Evolutionary conservation across 2,329 filamentous ascomycete genomes (phyloP).

Genomic region (Nothophoma quercina): DNA sequence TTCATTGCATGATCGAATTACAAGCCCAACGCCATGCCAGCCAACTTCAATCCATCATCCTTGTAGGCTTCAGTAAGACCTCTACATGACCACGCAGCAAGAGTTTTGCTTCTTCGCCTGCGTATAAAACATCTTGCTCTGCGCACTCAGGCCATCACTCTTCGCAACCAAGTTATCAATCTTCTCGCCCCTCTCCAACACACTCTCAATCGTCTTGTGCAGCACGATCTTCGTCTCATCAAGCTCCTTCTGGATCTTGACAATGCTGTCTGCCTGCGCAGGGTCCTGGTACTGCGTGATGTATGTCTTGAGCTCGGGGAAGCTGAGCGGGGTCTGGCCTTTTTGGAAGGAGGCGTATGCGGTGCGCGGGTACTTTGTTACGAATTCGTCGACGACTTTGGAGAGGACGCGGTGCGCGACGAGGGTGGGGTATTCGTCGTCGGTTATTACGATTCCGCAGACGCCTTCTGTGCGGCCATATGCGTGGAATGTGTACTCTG

Average conservation of each 20-base stretch:
- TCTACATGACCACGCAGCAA: constrained; percentile 64
- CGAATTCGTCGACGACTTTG: constrained; percentile 88
- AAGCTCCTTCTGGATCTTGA: constrained; percentile 95
- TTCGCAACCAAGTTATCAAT: constrained; percentile 93
- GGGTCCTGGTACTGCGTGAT: constrained; percentile 84
- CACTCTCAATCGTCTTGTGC: constrained; percentile 94
- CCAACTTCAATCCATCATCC: not conserved
- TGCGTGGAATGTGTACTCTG: constrained; percentile 68
- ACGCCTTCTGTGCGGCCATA: constrained; percentile 56
- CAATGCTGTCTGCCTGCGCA: constrained; percentile 85
- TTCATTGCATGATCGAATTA: constrained; percentile 13
- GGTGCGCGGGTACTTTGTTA: constrained; percentile 74
- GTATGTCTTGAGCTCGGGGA: constrained; percentile 83
- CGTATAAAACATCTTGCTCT: constrained; percentile 98
- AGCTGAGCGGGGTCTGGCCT: constrained; percentile 53
- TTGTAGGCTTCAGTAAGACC: constrained; percentile 2
- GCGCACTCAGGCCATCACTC: constrained; percentile 86
- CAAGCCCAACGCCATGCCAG: constrained; percentile 3
- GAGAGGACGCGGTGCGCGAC: constrained; percentile 87
- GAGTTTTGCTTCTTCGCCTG: constrained; percentile 70
- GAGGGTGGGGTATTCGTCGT: constrained; percentile 66
- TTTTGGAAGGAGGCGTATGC: constrained; percentile 65
- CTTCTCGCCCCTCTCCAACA: constrained; percentile 92
- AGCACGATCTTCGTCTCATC: constrained; percentile 97
- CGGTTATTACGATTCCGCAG: constrained; percentile 57